Evolutionary conservation across 306 rosid species (phyloP).

Genomic region (Trifolium subterraneum): DNA sequence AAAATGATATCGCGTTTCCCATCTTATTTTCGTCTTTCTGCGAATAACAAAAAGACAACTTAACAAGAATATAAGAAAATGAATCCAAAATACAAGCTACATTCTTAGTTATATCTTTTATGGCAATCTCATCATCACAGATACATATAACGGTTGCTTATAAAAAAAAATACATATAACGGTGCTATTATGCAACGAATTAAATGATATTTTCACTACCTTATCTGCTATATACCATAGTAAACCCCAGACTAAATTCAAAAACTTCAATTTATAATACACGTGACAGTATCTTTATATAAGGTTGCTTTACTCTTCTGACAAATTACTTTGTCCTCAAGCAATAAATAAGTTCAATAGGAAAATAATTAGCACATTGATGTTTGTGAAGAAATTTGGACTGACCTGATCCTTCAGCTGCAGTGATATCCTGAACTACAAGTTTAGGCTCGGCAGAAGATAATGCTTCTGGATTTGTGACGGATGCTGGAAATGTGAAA

Average conservation of each 20-base stretch:
- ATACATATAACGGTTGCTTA: background rate
- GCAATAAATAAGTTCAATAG: slow-evolving; percentile 32
- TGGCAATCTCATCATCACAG: slow-evolving; percentile 21
- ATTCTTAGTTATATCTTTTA: slow-evolving; percentile 10
- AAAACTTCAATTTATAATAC: slow-evolving; percentile 23
- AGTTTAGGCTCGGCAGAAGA: slow-evolving; percentile 54
- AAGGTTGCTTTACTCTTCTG: slow-evolving; percentile 16
- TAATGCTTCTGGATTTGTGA: slow-evolving; percentile 46
- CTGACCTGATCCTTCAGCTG: slow-evolving; percentile 74
- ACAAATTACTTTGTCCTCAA: slow-evolving; percentile 28
- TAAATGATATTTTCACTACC: slow-evolving; percentile 20
- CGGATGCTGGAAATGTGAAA: slow-evolving; percentile 69
- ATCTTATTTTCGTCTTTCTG: slow-evolving; percentile 25
- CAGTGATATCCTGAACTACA: slow-evolving; percentile 78
- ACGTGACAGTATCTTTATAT: slow-evolving; percentile 26
- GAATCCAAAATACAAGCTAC: slow-evolving; percentile 26
- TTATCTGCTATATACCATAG: slow-evolving; percentile 22
- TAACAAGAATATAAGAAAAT: slow-evolving; percentile 10
- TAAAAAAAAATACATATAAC: slow-evolving; percentile 19
- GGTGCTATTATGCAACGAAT: slow-evolving; percentile 13
- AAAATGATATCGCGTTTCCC: slow-evolving; percentile 26
- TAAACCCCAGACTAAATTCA: slow-evolving; percentile 1
- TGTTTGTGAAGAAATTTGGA: slow-evolving; percentile 45
- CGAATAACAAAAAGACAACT: slow-evolving; percentile 26
- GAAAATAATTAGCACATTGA: slow-evolving; percentile 30